Conservation (phyloP, 2,329 filamentous ascomycete species). For the Fusarium goolgardi region DNA sequence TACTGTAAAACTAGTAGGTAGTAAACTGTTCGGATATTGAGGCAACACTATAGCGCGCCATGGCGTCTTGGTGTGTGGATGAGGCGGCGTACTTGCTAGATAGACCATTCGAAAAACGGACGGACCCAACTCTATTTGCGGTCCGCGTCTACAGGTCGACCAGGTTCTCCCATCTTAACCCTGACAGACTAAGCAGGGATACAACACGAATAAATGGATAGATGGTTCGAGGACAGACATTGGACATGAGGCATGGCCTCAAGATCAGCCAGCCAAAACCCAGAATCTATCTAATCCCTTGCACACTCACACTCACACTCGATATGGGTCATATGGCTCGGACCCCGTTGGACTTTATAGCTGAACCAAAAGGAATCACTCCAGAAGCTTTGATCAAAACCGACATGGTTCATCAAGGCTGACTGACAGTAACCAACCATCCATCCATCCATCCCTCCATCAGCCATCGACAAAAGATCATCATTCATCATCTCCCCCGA, state of each 20-base stretch:
- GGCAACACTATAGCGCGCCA: constrained; percentile 6
- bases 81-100: constrained; percentile 20
- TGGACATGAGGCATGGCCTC: neutral
- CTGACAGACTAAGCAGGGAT: constrained; percentile 26
- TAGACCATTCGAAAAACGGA: constrained; percentile 12
- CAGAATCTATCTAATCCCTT: neutral
- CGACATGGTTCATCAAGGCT: constrained; percentile 22
- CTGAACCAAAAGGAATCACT: constrained; percentile 1
- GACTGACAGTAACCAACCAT: constrained; percentile 24
- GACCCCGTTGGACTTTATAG: constrained; percentile 42
- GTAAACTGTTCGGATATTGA: neutral
- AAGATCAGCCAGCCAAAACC: constrained; percentile 5
- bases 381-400: constrained; percentile 4
- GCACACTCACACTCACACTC: neutral
- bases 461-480: constrained; percentile 1
- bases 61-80: constrained; percentile 34
- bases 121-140: constrained; percentile 43
- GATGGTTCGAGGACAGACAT: neutral
- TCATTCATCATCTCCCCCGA: neutral
- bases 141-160: constrained; percentile 18
- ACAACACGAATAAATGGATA: constrained; percentile 18
- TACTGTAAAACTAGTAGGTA: neutral
- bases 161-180: constrained; percentile 27
- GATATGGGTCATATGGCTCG: constrained; percentile 36
- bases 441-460: neutral